These are phyloP conservation scores for Fraxinus floribunda DNA, from an alignment of 305 asterid genomes.

Conservation along the genomic window DNA sequence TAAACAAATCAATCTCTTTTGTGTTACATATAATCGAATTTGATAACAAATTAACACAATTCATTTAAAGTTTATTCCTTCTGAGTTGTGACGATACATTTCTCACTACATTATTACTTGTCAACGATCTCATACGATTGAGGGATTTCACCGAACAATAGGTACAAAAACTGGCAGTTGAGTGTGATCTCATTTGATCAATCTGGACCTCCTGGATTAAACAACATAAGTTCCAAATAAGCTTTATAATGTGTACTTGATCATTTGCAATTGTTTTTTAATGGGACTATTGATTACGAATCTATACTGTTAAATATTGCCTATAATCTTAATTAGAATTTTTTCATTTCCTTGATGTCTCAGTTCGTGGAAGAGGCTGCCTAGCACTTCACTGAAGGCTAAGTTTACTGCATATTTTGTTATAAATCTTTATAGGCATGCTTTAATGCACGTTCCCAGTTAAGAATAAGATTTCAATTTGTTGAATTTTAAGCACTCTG, in stretches of 20 bases:
- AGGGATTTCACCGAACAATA: not conserved
- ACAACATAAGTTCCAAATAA: not conserved
- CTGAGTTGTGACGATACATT: not conserved
- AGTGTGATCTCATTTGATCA: not conserved
- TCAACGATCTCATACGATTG: not conserved
- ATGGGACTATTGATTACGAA: not conserved
- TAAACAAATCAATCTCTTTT: not conserved
- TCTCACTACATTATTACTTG: not conserved
- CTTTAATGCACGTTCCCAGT: not conserved
- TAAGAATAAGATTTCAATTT: not conserved
- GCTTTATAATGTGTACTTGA: not conserved
- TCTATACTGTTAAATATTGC: not conserved
- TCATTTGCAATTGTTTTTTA: not conserved
- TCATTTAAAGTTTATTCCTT: not conserved
- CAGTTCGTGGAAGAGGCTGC: not conserved
- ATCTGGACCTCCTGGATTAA: not conserved
- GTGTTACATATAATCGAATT: not conserved
- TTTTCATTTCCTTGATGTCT: not conserved
- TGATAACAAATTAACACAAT: not conserved
- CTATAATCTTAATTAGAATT: not conserved
- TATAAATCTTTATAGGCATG: not conserved
- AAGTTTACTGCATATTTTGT: not conserved
- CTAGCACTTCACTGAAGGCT: not conserved
- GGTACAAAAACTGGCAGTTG: not conserved
- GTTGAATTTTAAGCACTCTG: not conserved